Evolutionary conservation across 306 rosid genomes (phyloP), one percentile per base, ranked within the genome.

Genomic region (Corylus americana): DNA sequence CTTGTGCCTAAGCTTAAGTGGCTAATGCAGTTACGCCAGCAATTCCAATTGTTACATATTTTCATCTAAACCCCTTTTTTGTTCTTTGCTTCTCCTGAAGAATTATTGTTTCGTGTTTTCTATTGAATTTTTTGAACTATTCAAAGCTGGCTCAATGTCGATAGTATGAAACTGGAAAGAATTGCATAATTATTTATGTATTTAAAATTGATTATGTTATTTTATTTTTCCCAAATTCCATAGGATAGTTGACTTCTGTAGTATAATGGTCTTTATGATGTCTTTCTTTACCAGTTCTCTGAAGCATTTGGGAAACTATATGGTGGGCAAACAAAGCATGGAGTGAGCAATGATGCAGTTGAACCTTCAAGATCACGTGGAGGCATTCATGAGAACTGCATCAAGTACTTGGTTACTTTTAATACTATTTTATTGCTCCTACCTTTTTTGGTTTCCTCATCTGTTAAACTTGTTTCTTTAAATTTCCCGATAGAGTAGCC

Each of bases 291-390:
- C 49, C 83, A 95, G 99, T 89, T 89, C 80, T 90, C 97, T 75
- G 99, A 90, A 83, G 97, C 97, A 85, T 91, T 95, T 87, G 98
- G 98, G 71, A 95, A 91, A 81, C 88, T 90, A 51, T 90, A 89
- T 81, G 98, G 97, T 81, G 98, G 97, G 77, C 97, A 87, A 84
- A 80, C 94, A 57, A 91, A 85, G 86, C 91, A 83, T 31, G 94
- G 91, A 51, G 81, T 81, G 66, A 80, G 74, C 89, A 89, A 82
- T 59, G 92, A 93, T 77, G 80, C 90, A 0, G 89, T 85, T 77
- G 99, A 91, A 77, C 81, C 89, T 80, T 90, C 97, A 81, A 87
- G 76, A 91, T 83, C 90, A 82, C 86, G 89, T 29, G 97, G 89
- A 74, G 80, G 83, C 61, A 79, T 87, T 83, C 99, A 95, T 29